Percentiles rank a stretch among this genome's conserved stretches.
phyloP scores from a whole-genome alignment of 2,329 filamentous ascomycete genomes.

The Epichloe bromicola region DNA sequence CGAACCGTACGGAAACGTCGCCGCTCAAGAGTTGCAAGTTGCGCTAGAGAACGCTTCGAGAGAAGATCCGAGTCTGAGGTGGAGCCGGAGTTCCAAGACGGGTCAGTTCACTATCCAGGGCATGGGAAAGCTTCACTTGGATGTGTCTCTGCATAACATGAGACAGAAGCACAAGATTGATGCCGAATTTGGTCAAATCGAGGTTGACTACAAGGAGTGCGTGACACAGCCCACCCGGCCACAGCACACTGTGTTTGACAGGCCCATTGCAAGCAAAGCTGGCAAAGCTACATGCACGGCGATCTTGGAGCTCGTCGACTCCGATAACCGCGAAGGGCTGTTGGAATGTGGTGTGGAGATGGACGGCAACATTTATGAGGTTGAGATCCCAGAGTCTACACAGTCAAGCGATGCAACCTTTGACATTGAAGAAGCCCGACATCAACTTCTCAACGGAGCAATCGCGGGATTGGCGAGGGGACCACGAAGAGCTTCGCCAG shows the following conservation, averaged over 20 bases:
- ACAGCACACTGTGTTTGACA: conserved; percentile 57
- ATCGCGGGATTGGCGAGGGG: conserved; percentile 76
- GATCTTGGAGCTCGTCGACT: conserved; percentile 47
- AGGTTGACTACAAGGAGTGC: conserved; percentile 90
- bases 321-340: conserved; percentile 23
- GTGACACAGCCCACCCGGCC: conserved; percentile 44
- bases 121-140: conserved; percentile 92
- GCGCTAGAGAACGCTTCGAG: conserved; percentile 66
- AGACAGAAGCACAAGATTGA: conserved; percentile 80
- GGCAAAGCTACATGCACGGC: conserved; percentile 68
- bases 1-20: conserved; percentile 63
- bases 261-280: conserved; percentile 64
- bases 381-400: conserved; percentile 37
- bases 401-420: conserved; percentile 34
- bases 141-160: conserved; percentile 80
- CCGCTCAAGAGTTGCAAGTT: conserved; percentile 67
- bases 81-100: conserved; percentile 74
- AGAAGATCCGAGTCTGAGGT: conserved; percentile 85
- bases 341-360: conserved; percentile 33
- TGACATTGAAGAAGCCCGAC: conserved; percentile 35
- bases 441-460: conserved; percentile 63
- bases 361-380: conserved; percentile 59
- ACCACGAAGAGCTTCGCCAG: conserved; percentile 64
- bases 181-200: conserved; percentile 77
- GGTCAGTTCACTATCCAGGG: conserved; percentile 88